These are phyloP conservation scores for Colletotrichum higginsianum DNA, from an alignment of 2,329 filamentous ascomycete species.

Conservation along the genomic window DNA sequence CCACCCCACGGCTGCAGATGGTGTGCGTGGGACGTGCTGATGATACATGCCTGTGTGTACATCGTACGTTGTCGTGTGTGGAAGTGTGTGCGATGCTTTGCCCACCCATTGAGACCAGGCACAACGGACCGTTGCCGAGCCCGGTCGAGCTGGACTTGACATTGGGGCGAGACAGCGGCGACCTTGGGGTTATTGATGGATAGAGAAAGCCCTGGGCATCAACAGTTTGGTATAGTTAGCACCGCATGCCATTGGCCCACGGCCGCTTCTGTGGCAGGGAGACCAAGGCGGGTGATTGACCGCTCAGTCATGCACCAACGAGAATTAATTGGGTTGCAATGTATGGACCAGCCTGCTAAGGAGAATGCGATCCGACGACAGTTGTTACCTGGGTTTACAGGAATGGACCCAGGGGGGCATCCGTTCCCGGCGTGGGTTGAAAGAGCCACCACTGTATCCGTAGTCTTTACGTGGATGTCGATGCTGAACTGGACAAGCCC, in stretches of 20 bases:
- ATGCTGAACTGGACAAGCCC: neutral
- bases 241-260: neutral
- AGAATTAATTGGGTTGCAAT: slow-evolving; percentile 26
- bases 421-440: slow-evolving; percentile 20
- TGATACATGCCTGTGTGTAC: too few relatives aligned
- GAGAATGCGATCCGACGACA: slow-evolving; percentile 3
- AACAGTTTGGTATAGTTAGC: neutral
- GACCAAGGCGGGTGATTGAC: slow-evolving; percentile 27
- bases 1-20: slow-evolving; percentile 10
- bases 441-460: slow-evolving; percentile 18
- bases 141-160: neutral
- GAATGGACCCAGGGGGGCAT: neutral
- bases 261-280: neutral
- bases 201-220: neutral
- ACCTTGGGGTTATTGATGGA: neutral
- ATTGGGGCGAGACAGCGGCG: too few relatives aligned
- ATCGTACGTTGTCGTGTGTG: too few relatives aligned
- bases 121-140: neutral
- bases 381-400: slow-evolving; percentile 1
- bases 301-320: slow-evolving; percentile 21
- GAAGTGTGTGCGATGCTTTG: slow-evolving; percentile 14
- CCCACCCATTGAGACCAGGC: slow-evolving; percentile 14
- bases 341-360: slow-evolving; percentile 20
- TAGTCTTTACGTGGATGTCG: slow-evolving; percentile 1
- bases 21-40: slow-evolving; percentile 29